Conservation (phyloP, 441 rosid species). For the Populus hybrid region DNA sequence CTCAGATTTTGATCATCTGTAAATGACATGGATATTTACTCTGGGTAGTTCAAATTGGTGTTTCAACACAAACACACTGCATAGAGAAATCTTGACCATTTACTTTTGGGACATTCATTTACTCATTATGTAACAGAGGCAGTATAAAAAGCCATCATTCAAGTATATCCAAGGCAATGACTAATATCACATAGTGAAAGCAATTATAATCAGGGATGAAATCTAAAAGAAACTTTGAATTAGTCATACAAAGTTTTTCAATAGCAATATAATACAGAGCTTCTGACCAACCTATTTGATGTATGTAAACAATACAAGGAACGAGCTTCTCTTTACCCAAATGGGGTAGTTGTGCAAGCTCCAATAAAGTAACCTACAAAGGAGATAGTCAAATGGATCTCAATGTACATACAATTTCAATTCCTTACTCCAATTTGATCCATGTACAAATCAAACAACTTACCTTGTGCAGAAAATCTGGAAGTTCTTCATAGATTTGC, state of each 20-base stretch:
- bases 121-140: neutral
- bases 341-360: constrained; percentile 67
- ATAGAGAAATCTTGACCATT: neutral
- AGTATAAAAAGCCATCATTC: neutral
- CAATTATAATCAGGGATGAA: neutral
- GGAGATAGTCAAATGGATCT: constrained; percentile 20
- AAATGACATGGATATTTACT: neutral
- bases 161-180: neutral
- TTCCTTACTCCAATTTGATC: constrained; percentile 8
- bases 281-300: constrained; percentile 74
- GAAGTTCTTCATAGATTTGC: constrained; percentile 93
- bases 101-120: neutral
- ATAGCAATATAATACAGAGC: constrained; percentile 7
- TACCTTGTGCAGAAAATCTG: constrained; percentile 88
- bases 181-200: neutral
- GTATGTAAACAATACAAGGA: constrained; percentile 79
- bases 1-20: neutral
- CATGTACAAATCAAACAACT: constrained; percentile 20
- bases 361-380: constrained; percentile 70
- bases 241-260: constrained; percentile 1
- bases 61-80: neutral
- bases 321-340: constrained; percentile 43
- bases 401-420: constrained; percentile 14
- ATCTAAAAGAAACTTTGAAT: neutral
- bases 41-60: neutral